Percentiles rank a stretch among this genome's conserved stretches.
Evolutionary conservation across 805 yeast species (phyloP).

Genomic region (Saccharomycopsis babjevae): DNA sequence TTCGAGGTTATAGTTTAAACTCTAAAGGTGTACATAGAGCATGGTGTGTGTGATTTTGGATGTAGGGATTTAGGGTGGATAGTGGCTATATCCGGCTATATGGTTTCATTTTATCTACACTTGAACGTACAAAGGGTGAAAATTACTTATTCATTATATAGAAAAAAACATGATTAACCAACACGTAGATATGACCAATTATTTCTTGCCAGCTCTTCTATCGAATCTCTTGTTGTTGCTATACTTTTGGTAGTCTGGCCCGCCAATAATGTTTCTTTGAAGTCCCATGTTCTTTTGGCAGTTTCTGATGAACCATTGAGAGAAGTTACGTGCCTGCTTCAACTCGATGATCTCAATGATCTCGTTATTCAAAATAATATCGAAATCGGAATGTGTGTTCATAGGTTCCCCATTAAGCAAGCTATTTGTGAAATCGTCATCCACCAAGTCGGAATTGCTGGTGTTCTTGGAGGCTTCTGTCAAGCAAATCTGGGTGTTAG

Average conservation of each 20-base stretch:
- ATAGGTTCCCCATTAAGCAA: slow-evolving; percentile 33
- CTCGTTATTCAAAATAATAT: slow-evolving; percentile 32
- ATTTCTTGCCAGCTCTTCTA: background rate
- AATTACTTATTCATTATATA: background rate
- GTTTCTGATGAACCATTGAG: slow-evolving; percentile 42
- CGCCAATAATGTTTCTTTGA: slow-evolving; percentile 20
- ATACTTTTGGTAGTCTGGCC: background rate
- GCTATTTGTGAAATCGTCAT: slow-evolving; percentile 1
- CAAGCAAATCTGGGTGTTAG: slow-evolving; percentile 37
- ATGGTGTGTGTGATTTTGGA: too few relatives aligned
- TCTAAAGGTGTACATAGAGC: too few relatives aligned
- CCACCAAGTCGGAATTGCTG: background rate
- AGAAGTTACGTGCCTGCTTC: slow-evolving; percentile 35
- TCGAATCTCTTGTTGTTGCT: background rate
- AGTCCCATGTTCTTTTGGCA: slow-evolving; percentile 35
- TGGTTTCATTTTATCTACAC: too few relatives aligned
- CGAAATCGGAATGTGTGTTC: slow-evolving; percentile 33
- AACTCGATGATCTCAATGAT: slow-evolving; percentile 35
- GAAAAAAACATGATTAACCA: background rate
- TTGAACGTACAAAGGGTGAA: background rate
- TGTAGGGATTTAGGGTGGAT: too few relatives aligned
- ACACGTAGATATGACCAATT: background rate
- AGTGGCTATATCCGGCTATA: too few relatives aligned
- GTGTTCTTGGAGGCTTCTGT: slow-evolving; percentile 25
- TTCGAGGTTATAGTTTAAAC: too few relatives aligned